Base-by-base conservation (phyloP, 495 filamentous ascomycete species). In the Chlorociboria aeruginascens region DNA sequence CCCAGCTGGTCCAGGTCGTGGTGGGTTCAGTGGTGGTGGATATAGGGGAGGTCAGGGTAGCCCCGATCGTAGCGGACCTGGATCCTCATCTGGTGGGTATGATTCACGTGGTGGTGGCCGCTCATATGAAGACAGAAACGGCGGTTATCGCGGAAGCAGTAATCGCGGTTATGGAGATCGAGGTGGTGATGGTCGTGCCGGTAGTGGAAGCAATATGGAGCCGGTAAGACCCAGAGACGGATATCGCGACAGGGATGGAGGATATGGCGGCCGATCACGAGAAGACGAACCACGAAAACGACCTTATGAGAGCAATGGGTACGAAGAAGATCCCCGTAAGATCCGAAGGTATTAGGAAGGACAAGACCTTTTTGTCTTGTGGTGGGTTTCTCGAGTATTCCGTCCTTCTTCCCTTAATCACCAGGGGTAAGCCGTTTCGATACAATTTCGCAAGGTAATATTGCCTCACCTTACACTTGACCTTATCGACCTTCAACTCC, bases 271-370 rank as follows among this genome's bases (percentile, higher is more conserved):
- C 51, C 43, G 60, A 48, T 54, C 62, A 46, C 73, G 76, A 66
- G 63, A 72, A 60, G 70, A 82, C 57, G 79, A 80, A 51, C 76
- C 71, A 53, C 68, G 80, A 38, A 77, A 75, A 56, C 73, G 78
- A 53, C 69, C 71, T 29, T 78, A 72, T 56, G 83, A 87, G 51
- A 68, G 77, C 49, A 83, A 71, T 35, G 78, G 77, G 47, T 73
- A 76, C 51, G 80, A 86, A 61, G 84, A 90, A 55, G 85, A 92
- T 63, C 78, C 83, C 33, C 77, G 87, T 47, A 83, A 80, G 60
- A 75, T 86, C 58, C 77, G 84, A 63, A 81, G 85, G 58, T 89
- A 89, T 69, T 88, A 71, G 68, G 51, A 40, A 34, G 44, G 54
- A 40, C 47, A 45, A 43, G 45, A 42, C 48, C 40, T 38, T 50